Base-by-base conservation (phyloP, 495 filamentous ascomycete genomes). In the Penicillium atrosanguineum region DNA sequence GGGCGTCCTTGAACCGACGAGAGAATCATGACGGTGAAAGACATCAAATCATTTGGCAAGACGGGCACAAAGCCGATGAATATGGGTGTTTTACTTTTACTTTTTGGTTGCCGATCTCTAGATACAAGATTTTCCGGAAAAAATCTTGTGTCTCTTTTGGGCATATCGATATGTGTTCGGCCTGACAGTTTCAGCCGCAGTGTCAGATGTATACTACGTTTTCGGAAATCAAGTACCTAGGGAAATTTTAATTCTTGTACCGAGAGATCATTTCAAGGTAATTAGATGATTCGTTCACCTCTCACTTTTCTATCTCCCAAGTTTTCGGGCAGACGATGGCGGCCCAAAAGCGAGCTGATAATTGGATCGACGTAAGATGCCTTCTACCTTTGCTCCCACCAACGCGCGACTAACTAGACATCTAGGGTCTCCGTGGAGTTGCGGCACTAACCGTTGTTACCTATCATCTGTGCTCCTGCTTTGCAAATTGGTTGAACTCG, bases 401-500 rank as follows among this genome's bases (percentile, higher is more conserved):
- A 21, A 18, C 2, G 7, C 12, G 8, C 7, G 25, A 45, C 50
- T 53, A 26, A 57, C 25, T 9, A n/a, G 18, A 15, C 12, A 12
- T 7, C 15, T 8, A 59, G 56, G 56, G 56, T 6, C 46, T 59
- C 38, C 50, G 56, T 4, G 56, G 56, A 1, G 37, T 59, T 15
- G 56, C 56, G 7, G 45, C 50, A 7, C 18, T 54, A 5, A 50
- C 26, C 9, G 56, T 54, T 23, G 56, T 59, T 4, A 59, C 56
- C 26, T 59, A 59, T 7, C 50, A 59, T 12, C 18, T 59, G 4
- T 59, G 56, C 41, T 54, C 56, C 3, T 54, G 39, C 16, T 59
- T 54, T n/a, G 56, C 56, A 42, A 40, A 50, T 7, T 59, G 56
- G 56, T 29, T 59, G 9, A 59, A 54, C n/a, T 59, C 56, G 1